Evolutionary conservation across 148 eudicot genomes (phyloP).

Genomic region (Silene uniflora): DNA sequence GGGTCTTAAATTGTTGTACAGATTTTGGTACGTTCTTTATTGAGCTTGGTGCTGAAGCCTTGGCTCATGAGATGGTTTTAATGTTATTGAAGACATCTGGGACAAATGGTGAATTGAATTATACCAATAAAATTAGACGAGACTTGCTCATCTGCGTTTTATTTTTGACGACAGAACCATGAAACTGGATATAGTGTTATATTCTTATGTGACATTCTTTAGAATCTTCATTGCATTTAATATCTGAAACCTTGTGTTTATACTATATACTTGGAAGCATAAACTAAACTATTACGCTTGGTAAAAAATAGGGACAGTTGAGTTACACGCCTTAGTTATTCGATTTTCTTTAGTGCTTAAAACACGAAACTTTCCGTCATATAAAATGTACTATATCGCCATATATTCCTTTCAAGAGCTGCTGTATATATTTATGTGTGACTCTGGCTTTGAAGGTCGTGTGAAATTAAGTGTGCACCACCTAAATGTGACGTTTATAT

Average conservation of each 20-base stretch:
- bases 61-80: neutral
- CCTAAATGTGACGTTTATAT: neutral
- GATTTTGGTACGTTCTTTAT: neutral
- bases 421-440: neutral
- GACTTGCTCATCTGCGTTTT: neutral
- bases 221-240: neutral
- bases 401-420: conserved; percentile 5
- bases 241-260: neutral
- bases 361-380: neutral
- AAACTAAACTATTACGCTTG: neutral
- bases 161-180: neutral
- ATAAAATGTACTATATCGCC: neutral
- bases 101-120: too few species aligned
- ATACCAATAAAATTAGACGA: neutral
- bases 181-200: neutral
- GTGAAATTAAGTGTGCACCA: neutral
- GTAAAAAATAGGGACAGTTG: neutral
- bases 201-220: neutral
- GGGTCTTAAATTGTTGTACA: neutral
- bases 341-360: neutral
- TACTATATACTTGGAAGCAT: neutral
- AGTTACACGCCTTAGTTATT: neutral
- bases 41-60: conserved; percentile 7
- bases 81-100: too few species aligned
- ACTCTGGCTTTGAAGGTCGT: neutral